These are phyloP conservation scores for Aspergillus olivimuriae DNA, from an alignment of 495 filamentous ascomycete genomes.

Conservation along the genomic window DNA sequence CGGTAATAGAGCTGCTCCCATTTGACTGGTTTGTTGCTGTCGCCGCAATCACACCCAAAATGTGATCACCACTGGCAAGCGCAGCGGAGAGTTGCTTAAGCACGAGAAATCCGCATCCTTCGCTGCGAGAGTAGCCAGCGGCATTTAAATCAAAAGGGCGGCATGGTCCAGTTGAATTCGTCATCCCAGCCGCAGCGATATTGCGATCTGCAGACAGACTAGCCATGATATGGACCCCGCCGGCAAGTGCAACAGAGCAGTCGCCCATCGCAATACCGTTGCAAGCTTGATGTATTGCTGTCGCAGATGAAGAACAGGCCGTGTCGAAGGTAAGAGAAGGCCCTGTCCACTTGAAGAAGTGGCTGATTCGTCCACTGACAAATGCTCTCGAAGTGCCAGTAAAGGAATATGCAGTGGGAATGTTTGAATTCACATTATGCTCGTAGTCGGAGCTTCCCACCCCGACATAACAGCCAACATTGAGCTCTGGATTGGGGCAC, in stretches of 20 bases:
- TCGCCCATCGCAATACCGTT: conserved; percentile 2
- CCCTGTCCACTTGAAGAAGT: conserved; percentile 35
- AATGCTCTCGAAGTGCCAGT: conserved; percentile 25
- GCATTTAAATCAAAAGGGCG: conserved; percentile 60
- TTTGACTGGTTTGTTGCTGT: conserved; percentile 18
- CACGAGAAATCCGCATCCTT: conserved; percentile 54
- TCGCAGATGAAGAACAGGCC: conserved; percentile 27
- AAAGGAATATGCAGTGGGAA: conserved; percentile 26
- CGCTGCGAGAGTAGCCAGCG: conserved; percentile 63
- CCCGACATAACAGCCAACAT: conserved; percentile 28
- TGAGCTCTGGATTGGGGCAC: background rate
- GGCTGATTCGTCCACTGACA: conserved; percentile 23
- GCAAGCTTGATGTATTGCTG: conserved; percentile 22
- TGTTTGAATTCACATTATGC: conserved; percentile 24
- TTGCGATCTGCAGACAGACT: conserved; percentile 14
- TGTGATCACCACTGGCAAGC: conserved; percentile 48
- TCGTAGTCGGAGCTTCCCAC: conserved; percentile 23
- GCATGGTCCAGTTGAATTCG: conserved; percentile 33
- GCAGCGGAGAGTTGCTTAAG: conserved; percentile 59
- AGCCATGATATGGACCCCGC: conserved; percentile 26
- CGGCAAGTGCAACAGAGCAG: conserved; percentile 15
- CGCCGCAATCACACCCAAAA: conserved; percentile 50
- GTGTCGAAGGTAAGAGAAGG: conserved; percentile 31
- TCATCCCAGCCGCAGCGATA: conserved; percentile 17
- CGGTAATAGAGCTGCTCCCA: conserved; percentile 20